Base-by-base conservation (phyloP, 2,329 filamentous ascomycete species). In the Aureobasidium sp. region DNA sequence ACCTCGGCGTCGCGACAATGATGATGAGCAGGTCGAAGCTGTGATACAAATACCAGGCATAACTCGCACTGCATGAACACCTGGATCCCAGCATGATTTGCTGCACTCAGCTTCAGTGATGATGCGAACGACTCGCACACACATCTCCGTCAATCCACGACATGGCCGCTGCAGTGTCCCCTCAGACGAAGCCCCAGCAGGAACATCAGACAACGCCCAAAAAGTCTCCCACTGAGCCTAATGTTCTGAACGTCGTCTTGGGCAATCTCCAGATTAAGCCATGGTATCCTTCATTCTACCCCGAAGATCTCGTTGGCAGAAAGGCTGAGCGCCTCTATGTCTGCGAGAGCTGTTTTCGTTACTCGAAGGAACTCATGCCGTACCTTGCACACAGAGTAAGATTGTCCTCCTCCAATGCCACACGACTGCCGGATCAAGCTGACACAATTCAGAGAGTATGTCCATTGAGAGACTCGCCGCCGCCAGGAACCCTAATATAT, bases 301-400 rank as follows among this genome's bases (percentile, higher is more conserved):
- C 85, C 5, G 79, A 96, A 84, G 79, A 91, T 66, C 69, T 80
- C 7, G 73, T 80, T 13, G 77, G 77, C 34, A 66, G 74, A 56
- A 72, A 72, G 60, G 68, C 74, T 15, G 77, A 80, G 29, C 71
- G 86, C 62, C 78, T 97, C 8, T 95, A 92, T 69, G 89, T 97
- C 37, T 99, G 94, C 72, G 88, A 90, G 37, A 88, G 85, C 80
- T 99, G 94, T 78, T 97, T 97, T 80, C 93, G 92, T 72, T 99
- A 99, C 75, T 88, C 88, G n/a, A 76, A 75, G 50, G 79, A 82
- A 68, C 68, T 80, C 34, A 73, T 78, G 66, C 74, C 73, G 60
- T 82, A 77, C 66, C 67, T 81, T 62, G 76, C 75, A 27, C 64
- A 66, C 41, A 51, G 56, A 52, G 64, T 64, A 62, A 9, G 55